Percentiles rank a stretch among this genome's conserved stretches.
These are phyloP conservation scores for Hyparrhenia diplandra DNA, from an alignment of 176 grass and related monocot species.

Conservation along the genomic window DNA sequence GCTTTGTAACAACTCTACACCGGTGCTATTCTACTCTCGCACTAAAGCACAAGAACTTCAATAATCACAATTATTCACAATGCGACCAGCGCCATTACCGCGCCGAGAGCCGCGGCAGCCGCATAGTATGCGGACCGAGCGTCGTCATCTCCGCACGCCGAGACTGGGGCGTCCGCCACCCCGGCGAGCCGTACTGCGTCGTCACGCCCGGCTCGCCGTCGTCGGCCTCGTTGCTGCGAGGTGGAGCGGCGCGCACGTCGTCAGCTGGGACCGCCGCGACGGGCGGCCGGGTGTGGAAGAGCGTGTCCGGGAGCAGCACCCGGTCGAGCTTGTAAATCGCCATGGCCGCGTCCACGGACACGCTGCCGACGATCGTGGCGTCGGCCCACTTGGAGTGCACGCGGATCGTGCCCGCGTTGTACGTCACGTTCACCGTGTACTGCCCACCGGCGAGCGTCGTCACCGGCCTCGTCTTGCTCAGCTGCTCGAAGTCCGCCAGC, in stretches of 20 bases:
- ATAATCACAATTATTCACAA: background rate
- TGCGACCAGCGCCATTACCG: background rate
- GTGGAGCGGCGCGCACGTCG: background rate
- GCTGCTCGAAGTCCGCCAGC: constrained; percentile 18
- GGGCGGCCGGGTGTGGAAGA: constrained; percentile 31
- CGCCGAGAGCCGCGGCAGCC: background rate
- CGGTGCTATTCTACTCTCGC: too few species aligned
- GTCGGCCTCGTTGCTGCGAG: background rate
- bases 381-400: constrained; percentile 24
- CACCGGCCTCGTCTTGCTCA: constrained; percentile 32
- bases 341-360: constrained; percentile 27
- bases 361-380: constrained; percentile 21
- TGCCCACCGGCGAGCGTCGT: constrained; percentile 30
- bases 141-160: background rate
- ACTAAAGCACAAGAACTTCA: background rate
- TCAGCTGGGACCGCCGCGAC: background rate
- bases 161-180: background rate
- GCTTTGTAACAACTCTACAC: too few species aligned
- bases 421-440: constrained; percentile 45
- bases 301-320: constrained; percentile 36
- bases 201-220: background rate
- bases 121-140: background rate
- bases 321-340: constrained; percentile 37
- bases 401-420: background rate
- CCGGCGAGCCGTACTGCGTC: background rate